These are phyloP conservation scores for Populus hybrid DNA, from an alignment of 441 rosid genomes.

Conservation along the genomic window DNA sequence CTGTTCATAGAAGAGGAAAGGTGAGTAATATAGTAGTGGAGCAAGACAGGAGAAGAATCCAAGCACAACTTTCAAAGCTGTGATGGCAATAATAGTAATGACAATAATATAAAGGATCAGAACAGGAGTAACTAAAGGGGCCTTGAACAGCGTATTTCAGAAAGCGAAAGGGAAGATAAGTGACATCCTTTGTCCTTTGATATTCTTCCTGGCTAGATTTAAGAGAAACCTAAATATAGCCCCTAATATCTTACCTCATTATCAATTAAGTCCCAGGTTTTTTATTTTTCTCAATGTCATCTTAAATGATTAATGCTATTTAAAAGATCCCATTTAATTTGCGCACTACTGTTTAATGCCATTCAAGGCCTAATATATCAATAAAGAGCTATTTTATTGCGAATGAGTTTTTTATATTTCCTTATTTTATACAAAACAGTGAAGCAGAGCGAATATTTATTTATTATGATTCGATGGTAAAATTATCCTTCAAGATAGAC, in stretches of 20 bases:
- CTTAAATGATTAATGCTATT: neutral
- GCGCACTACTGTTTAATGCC: neutral
- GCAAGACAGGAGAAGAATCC: conserved; percentile 13
- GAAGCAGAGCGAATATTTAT: neutral
- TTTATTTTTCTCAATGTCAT: too few species aligned
- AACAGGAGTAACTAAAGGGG: conserved; percentile 21
- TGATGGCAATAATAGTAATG: conserved; percentile 32
- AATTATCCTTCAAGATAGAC: too few species aligned
- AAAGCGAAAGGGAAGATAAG: conserved; percentile 40
- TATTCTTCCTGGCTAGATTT: neutral
- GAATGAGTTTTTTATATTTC: too few species aligned
- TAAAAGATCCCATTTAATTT: neutral
- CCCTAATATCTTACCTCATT: too few species aligned
- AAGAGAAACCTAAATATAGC: too few species aligned
- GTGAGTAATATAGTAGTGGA: conserved; percentile 15
- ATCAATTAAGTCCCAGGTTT: too few species aligned
- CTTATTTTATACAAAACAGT: neutral
- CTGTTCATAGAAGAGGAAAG: conserved; percentile 30
- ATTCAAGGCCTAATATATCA: neutral
- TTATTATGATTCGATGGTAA: neutral
- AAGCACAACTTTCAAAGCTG: conserved; percentile 45
- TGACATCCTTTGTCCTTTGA: neutral
- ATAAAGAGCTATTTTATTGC: neutral
- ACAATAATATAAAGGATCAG: conserved; percentile 26
- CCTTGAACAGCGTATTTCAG: conserved; percentile 20